A percentile compares a stretch with the other conserved stretches of the same genome.
phyloP scores from a whole-genome alignment of 2,329 filamentous ascomycete species.

The Magnaporthiopsis poae region DNA sequence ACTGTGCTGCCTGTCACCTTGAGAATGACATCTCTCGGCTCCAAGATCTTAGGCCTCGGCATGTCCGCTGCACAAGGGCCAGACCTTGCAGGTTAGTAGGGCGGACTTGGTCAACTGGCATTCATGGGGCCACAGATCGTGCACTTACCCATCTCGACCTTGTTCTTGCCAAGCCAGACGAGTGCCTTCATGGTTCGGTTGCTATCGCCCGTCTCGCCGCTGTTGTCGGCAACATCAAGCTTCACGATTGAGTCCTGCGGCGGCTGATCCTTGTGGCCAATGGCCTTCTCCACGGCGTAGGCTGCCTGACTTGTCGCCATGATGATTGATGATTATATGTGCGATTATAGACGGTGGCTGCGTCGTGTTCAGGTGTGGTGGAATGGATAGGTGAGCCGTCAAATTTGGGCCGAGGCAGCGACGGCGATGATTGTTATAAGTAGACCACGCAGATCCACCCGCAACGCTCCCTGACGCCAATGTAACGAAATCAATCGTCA shows the following conservation, averaged over 20 bases:
- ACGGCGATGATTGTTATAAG: not conserved
- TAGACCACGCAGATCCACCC: not conserved
- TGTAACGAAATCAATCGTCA: not conserved
- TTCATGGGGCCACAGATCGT: not conserved
- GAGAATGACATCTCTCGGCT: slow-evolving; percentile 67
- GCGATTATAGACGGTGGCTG: too few relatives aligned
- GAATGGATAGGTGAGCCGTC: too few relatives aligned
- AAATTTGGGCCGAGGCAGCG: not conserved
- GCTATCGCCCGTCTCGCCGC: slow-evolving; percentile 30
- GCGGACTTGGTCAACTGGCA: not conserved
- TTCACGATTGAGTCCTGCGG: slow-evolving; percentile 28
- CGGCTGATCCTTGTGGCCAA: slow-evolving; percentile 7
- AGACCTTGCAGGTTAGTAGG: not conserved
- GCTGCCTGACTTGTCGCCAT: slow-evolving; percentile 9
- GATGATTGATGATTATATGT: not conserved
- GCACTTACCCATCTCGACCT: slow-evolving; percentile 52
- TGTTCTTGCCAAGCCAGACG: slow-evolving; percentile 73
- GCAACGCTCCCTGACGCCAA: not conserved
- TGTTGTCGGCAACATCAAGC: slow-evolving; percentile 61
- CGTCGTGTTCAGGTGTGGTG: too few relatives aligned
- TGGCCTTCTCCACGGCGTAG: slow-evolving; percentile 7
- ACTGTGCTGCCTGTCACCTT: slow-evolving; percentile 59
- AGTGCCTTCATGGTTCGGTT: slow-evolving; percentile 67
- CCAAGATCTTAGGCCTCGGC: slow-evolving; percentile 61
- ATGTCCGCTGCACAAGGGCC: slow-evolving; percentile 39